phyloP scores from a whole-genome alignment of 2,329 filamentous ascomycete genomes.

The Huntiella abstrusa region DNA sequence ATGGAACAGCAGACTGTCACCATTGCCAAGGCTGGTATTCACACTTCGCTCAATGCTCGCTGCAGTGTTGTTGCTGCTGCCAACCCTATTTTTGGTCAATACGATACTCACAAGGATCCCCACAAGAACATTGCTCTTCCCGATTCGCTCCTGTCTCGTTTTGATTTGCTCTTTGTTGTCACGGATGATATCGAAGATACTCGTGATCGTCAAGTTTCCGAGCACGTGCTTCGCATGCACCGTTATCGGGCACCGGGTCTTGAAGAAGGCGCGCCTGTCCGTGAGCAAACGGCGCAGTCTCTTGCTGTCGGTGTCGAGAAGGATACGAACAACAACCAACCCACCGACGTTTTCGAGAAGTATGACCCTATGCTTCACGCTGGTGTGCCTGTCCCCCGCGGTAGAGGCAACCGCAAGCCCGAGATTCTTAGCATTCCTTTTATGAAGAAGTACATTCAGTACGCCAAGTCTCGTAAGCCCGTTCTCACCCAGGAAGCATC shows the following conservation, averaged over 20 bases:
- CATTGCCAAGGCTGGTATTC: constrained; percentile 95
- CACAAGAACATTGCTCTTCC: constrained; percentile 97
- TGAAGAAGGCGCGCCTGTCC: constrained; percentile 85
- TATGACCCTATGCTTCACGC: constrained; percentile 92
- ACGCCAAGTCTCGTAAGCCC: constrained; percentile 84
- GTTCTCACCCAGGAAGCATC: constrained; percentile 78
- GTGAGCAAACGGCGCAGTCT: constrained; percentile 68
- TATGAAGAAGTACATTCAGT: constrained; percentile 99
- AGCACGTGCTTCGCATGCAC: constrained; percentile 95
- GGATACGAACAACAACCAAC: constrained; percentile 50
- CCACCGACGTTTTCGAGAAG: constrained; percentile 87
- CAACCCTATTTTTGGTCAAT: constrained; percentile 95
- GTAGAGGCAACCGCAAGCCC: constrained; percentile 56
- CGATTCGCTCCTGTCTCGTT: constrained; percentile 91
- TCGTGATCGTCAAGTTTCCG: constrained; percentile 75
- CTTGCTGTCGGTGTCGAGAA: constrained; percentile 75
- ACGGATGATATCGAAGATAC: constrained; percentile 96
- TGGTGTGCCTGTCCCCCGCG: constrained; percentile 60
- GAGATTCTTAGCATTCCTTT: constrained; percentile 93
- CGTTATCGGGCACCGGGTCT: constrained; percentile 80
- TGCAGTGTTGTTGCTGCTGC: constrained; percentile 94
- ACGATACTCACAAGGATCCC: constrained; percentile 94
- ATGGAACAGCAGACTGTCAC: constrained; percentile 99
- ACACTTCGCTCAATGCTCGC: constrained; percentile 88
- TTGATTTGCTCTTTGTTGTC: constrained; percentile 92